Percentiles rank a stretch among this genome's conserved stretches.
phyloP scores from a whole-genome alignment of 2,329 filamentous ascomycete genomes.

The Periconia digitata region DNA sequence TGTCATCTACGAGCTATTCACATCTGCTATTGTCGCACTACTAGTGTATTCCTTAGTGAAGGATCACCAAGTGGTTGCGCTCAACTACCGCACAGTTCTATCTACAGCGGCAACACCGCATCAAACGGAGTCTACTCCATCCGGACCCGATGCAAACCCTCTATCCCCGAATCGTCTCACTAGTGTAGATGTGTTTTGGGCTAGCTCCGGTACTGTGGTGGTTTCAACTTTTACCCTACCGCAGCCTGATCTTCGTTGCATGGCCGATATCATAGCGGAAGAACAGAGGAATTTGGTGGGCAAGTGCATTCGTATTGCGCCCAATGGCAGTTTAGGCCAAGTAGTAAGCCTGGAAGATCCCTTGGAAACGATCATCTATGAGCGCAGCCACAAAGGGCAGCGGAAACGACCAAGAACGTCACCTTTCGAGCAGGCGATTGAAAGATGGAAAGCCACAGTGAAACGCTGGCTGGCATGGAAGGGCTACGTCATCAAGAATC shows the following conservation, averaged over 20 bases:
- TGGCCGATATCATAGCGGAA: slow-evolving; percentile 15
- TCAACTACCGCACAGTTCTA: slow-evolving; percentile 42
- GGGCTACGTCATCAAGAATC: slow-evolving; percentile 30
- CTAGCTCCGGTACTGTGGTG: slow-evolving; percentile 37
- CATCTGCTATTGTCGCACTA: slow-evolving; percentile 38
- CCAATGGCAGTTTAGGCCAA: slow-evolving; percentile 35
- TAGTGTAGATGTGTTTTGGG: slow-evolving; percentile 35
- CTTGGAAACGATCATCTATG: slow-evolving; percentile 19
- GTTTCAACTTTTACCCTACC: slow-evolving; percentile 31
- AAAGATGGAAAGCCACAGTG: slow-evolving; percentile 37
- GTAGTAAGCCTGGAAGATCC: slow-evolving; percentile 36
- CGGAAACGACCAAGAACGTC: slow-evolving; percentile 28
- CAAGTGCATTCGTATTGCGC: slow-evolving; percentile 37
- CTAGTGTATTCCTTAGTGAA: slow-evolving; percentile 37
- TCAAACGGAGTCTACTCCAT: slow-evolving; percentile 8
- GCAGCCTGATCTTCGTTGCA: slow-evolving; percentile 24
- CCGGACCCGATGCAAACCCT: slow-evolving; percentile 1
- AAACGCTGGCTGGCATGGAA: slow-evolving; percentile 39
- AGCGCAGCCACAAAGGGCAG: slow-evolving; percentile 18
- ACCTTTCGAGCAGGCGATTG: slow-evolving; percentile 31
- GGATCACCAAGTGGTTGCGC: slow-evolving; percentile 32
- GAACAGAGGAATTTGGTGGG: slow-evolving; percentile 24
- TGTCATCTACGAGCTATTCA: slow-evolving; percentile 42
- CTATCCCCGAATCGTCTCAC: slow-evolving; percentile 25
- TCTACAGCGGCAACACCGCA: slow-evolving; percentile 21